Base-by-base conservation (phyloP, 2,329 filamentous ascomycete genomes). In the Fusarium coicis region DNA sequence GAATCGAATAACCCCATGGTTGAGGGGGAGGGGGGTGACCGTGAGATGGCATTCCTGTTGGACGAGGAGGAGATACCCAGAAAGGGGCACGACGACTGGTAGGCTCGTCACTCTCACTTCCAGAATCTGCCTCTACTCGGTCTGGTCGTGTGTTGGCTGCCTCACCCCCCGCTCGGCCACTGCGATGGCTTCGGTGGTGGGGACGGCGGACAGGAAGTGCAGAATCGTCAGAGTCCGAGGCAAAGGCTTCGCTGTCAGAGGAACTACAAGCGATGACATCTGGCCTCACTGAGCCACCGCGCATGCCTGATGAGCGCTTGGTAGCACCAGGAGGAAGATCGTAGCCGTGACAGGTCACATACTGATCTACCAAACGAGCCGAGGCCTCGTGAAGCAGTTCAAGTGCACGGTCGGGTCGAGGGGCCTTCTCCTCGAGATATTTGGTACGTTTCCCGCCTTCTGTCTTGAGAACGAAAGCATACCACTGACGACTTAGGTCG, bases 361-460 rank as follows among this genome's bases (percentile, higher is more conserved):
- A 72, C 49, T 70, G 67, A 63, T 79, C 70, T 46, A 83, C 80
- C n/a, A 80, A 81, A 46, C 81, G 80, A n/a, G 83, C 82, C 15
- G 83, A 82, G 66, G 79, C 81, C 50, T 73, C 65, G 65, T 84
- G 81, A n/a, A 85, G 81, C 21, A 77, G 65, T 56, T 81, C 79
- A 10, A 85, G 73, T 15, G 83, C 83, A 8, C 78, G 78, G 28
- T 78, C 62, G 12, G 79, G 63, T 21, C 79, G 78, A 21, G 65
- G 50, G 11, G 75, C 80, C 4, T 79, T 71, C 26, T 80, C 81
- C n/a, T 79, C 79, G 15, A 85, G 72, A 19, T 82, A 67, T 23
- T 73, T 77, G 32, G 74, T 73, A 18, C 80, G 79, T 36, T 71
- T 70, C 50, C 76, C 75, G 21, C 49, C 57, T 47, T 78, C 74